Evolutionary conservation across 768 basidiomycete species (phyloP).

Genomic region (Cystofilobasidium capitatum): DNA sequence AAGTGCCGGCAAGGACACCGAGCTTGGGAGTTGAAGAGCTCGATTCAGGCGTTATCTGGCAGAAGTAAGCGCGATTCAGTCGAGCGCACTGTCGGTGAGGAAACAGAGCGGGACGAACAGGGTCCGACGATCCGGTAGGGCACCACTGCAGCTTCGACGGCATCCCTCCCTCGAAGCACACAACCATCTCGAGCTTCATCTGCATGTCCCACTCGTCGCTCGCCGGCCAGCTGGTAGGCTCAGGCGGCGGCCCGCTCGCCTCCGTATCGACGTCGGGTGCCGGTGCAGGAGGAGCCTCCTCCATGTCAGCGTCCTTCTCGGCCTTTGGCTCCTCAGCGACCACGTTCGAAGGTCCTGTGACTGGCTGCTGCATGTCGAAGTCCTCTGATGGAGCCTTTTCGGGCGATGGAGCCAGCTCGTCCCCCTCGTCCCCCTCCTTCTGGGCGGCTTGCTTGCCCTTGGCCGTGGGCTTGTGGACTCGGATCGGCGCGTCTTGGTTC

Average conservation of each 20-base stretch:
- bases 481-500: no score
- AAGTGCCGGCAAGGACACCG: slow-evolving; percentile 72
- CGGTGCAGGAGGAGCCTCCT: background rate
- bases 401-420: no score
- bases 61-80: background rate
- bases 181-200: slow-evolving; percentile 67
- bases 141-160: slow-evolving; percentile 84
- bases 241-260: background rate
- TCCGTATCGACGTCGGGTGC: background rate
- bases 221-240: slow-evolving; percentile 12
- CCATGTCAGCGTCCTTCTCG: slow-evolving; percentile 12
- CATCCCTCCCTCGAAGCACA: slow-evolving; percentile 73
- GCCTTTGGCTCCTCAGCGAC: no score
- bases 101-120: slow-evolving; percentile 32
- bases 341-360: no score
- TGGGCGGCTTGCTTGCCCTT: no score
- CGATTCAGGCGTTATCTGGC: background rate
- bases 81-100: background rate
- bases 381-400: no score
- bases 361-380: no score
- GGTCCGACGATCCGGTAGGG: slow-evolving; percentile 71
- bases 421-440: no score
- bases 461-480: no score
- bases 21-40: slow-evolving; percentile 46
- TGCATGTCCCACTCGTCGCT: slow-evolving; percentile 43